Base-by-base conservation (phyloP, 2,329 filamentous ascomycete genomes). In the Claviceps sp. region DNA sequence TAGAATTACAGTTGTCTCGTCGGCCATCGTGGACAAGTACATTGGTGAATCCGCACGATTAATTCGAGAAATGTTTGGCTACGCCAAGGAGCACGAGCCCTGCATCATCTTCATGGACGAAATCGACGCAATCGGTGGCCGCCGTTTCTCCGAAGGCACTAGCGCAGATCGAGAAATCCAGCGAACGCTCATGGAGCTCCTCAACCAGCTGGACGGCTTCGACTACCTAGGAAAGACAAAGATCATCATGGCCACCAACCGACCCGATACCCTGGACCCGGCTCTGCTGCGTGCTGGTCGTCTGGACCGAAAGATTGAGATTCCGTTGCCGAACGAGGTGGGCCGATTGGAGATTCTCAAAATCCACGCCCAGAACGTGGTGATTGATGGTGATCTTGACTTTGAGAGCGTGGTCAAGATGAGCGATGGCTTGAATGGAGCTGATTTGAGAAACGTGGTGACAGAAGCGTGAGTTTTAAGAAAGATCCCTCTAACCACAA, bases 91-190 rank as follows among this genome's bases (percentile, higher is more conserved):
- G 69, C 93, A 98, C 69, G 93, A 98, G 70, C 93, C 93, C 41
- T 98, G 93, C 70, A 98, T 98, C 70, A 98, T 98, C 72, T 98
- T 98, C 79, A 98, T 98, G 93, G 94, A 98, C 76, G 93, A 98
- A 72, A 98, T 98, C 65, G 93, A 98, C 65, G 93, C 93, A 64
- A 98, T 98, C 64, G 93, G 93, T 67, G 94, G 94, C 57, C 82
- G 94, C 62, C 81, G 93, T 62, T 98, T 98, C 71, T 95, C 89
- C 0, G 93, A 98, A 69, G 93, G 94, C 60, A 98, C 93, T 49
- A 95, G 89, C 54, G 93, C 93, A 49, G 93, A 98, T 73, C 85
- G 94, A 64, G 93, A 98, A 70, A 98, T 98, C 61, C 93, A 98
- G 72, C 85, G 93, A 65, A 98, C 93, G 38, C 76, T 98, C 54